These are phyloP conservation scores for Candida caryicola DNA, from an alignment of 805 yeast genomes.

Conservation along the genomic window DNA sequence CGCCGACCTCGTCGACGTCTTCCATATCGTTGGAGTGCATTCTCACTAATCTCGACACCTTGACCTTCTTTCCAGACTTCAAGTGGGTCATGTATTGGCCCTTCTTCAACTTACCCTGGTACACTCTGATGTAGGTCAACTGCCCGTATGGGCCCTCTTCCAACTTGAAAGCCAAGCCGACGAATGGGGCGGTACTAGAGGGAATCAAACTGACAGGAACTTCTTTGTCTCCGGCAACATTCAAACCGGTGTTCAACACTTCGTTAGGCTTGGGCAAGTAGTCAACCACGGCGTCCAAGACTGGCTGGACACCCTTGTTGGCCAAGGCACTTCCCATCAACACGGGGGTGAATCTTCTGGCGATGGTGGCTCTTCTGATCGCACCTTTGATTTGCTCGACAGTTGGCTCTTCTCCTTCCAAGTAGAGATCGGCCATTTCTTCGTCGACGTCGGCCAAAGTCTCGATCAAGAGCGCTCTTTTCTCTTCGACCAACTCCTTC, in stretches of 20 bases:
- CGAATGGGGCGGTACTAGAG: slow-evolving; percentile 72
- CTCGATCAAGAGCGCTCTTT: slow-evolving; percentile 81
- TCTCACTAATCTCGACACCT: slow-evolving; percentile 85
- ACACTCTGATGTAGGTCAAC: slow-evolving; percentile 92
- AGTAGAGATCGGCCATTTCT: slow-evolving; percentile 87
- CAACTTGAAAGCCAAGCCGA: slow-evolving; percentile 96
- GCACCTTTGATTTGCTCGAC: slow-evolving; percentile 81
- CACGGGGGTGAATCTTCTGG: slow-evolving; percentile 97
- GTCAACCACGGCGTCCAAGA: slow-evolving; percentile 92
- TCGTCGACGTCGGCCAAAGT: slow-evolving; percentile 98
- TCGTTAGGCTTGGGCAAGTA: slow-evolving; percentile 95
- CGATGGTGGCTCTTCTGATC: slow-evolving; percentile 92
- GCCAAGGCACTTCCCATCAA: slow-evolving; percentile 98
- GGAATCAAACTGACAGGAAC: slow-evolving; percentile 71
- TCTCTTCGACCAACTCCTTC: slow-evolving; percentile 82
- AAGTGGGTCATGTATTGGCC: slow-evolving; percentile 87
- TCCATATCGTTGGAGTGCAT: slow-evolving; percentile 99
- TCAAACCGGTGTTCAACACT: slow-evolving; percentile 86
- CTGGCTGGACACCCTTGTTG: slow-evolving; percentile 93
- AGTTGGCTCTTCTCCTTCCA: slow-evolving; percentile 88
- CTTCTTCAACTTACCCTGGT: slow-evolving; percentile 91
- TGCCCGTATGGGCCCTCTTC: slow-evolving; percentile 99
- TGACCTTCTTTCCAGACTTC: slow-evolving; percentile 88
- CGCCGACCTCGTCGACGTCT: slow-evolving; percentile 90
- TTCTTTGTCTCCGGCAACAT: slow-evolving; percentile 59